phyloP scores from a whole-genome alignment of 108 stramenopile genomes.

The Tribonema minus region DNA sequence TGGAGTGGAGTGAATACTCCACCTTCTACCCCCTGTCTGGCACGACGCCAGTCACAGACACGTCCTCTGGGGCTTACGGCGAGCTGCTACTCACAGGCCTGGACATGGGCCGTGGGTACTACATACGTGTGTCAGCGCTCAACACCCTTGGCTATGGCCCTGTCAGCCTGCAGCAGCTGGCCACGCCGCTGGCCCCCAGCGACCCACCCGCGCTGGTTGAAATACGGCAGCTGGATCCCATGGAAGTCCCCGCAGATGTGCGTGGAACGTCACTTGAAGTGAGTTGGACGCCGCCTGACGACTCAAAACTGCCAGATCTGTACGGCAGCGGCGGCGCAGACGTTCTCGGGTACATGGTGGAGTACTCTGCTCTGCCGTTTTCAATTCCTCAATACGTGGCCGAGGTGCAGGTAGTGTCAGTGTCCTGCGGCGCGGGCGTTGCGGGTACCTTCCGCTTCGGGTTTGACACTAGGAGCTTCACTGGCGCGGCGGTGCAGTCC shows the following conservation, averaged over 20 bases:
- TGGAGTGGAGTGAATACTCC: too few species aligned
- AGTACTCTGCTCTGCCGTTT: conserved; percentile 44
- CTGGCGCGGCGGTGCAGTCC: conserved; percentile 1
- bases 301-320: too few species aligned
- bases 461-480: not conserved
- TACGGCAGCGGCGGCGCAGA: conserved; percentile 21
- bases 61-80: too few species aligned
- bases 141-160: conserved; percentile 45
- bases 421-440: conserved; percentile 9
- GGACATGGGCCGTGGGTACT: conserved; percentile 12
- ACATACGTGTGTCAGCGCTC: conserved; percentile 33
- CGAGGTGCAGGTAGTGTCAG: conserved; percentile 6
- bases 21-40: too few species aligned
- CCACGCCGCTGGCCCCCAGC: too few species aligned
- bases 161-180: too few species aligned
- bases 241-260: too few species aligned
- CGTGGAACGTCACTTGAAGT: conserved; percentile 35
- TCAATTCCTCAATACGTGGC: too few species aligned
- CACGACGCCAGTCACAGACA: too few species aligned
- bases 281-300: conserved; percentile 30
- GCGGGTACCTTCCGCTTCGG: conserved; percentile 13
- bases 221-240: too few species aligned
- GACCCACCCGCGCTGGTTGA: too few species aligned
- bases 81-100: conserved; percentile 35
- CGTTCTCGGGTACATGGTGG: conserved; percentile 42